Evolutionary conservation across 805 yeast species (phyloP).

Genomic region (Ogataea nonfermentans): DNA sequence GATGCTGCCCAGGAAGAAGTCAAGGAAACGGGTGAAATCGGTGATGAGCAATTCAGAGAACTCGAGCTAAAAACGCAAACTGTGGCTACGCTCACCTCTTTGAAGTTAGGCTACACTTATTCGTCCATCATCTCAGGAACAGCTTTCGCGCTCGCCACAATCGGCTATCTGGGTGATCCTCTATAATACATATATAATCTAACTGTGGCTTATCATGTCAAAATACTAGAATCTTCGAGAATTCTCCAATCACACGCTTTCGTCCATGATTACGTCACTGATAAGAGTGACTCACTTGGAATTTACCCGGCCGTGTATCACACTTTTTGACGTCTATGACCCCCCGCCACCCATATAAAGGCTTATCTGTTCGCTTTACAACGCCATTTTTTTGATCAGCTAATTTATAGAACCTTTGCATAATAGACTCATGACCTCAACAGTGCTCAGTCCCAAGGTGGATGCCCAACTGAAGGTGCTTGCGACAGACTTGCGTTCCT

Average conservation of each 20-base stretch:
- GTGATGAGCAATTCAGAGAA: conserved; percentile 27
- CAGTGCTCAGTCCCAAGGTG: conserved; percentile 18
- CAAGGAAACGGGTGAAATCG: conserved; percentile 36
- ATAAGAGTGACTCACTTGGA: conserved; percentile 10
- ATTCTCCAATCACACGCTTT: no score
- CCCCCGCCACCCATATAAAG: conserved; percentile 12
- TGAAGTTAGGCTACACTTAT: conserved; percentile 39
- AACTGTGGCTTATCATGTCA: conserved; percentile 10
- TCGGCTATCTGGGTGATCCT: conserved; percentile 60
- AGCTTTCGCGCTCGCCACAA: conserved; percentile 46
- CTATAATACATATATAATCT: conserved; percentile 12
- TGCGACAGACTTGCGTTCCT: conserved; percentile 26
- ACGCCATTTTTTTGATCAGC: neutral
- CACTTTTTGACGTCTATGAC: conserved; percentile 6
- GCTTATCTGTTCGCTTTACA: conserved; percentile 3
- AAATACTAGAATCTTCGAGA: conserved; percentile 2
- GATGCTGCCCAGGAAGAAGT: conserved; percentile 28
- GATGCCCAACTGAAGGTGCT: conserved; percentile 17
- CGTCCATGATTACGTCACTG: neutral
- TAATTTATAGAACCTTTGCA: conserved; percentile 1
- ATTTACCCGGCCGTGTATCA: conserved; percentile 8
- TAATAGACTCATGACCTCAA: conserved; percentile 13
- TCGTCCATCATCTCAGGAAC: conserved; percentile 43
- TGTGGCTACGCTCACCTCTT: conserved; percentile 30
- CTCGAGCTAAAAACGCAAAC: conserved; percentile 41